A percentile compares a stretch with the other conserved stretches of the same genome.
Evolutionary conservation across 257 asterid species (phyloP).

Genomic region (Thymus mandschuricus): DNA sequence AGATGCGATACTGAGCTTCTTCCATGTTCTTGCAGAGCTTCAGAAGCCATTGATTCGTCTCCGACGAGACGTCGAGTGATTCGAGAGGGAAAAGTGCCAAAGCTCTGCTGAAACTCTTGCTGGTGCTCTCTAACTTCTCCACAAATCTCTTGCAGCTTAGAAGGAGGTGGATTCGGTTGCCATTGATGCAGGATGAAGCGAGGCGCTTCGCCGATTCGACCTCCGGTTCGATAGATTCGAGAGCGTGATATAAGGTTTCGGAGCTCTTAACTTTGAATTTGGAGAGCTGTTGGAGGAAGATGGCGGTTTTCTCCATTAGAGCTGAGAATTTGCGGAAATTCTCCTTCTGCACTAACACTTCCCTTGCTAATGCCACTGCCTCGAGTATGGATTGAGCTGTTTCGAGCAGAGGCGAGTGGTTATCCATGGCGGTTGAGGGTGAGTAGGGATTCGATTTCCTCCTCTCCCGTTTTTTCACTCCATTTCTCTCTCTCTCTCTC

Average conservation of each 20-base stretch:
- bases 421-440: constrained; percentile 29
- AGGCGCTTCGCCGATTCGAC: constrained; percentile 36
- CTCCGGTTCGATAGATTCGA: constrained; percentile 41
- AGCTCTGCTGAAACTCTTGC: constrained; percentile 33
- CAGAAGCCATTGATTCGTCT: constrained; percentile 28
- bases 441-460: too few species aligned
- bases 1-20: constrained; percentile 31
- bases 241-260: constrained; percentile 4
- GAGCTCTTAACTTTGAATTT: neutral
- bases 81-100: constrained; percentile 28
- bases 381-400: constrained; percentile 32
- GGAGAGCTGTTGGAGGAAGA: constrained; percentile 39
- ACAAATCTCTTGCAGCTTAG: constrained; percentile 41
- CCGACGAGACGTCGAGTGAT: constrained; percentile 24
- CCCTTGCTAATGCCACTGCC: constrained; percentile 32
- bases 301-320: constrained; percentile 36
- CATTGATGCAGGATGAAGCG: constrained; percentile 32
- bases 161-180: constrained; percentile 49
- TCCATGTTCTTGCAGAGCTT: constrained; percentile 43
- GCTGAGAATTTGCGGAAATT: constrained; percentile 39
- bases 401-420: constrained; percentile 25
- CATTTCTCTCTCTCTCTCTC: too few species aligned
- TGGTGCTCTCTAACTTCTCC: constrained; percentile 34
- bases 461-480: too few species aligned
- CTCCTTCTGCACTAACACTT: constrained; percentile 38